Evolutionary conservation across 2,329 filamentous ascomycete genomes (phyloP), one percentile per base, ranked within the genome.

Genomic region (Aspergillus ustus): DNA sequence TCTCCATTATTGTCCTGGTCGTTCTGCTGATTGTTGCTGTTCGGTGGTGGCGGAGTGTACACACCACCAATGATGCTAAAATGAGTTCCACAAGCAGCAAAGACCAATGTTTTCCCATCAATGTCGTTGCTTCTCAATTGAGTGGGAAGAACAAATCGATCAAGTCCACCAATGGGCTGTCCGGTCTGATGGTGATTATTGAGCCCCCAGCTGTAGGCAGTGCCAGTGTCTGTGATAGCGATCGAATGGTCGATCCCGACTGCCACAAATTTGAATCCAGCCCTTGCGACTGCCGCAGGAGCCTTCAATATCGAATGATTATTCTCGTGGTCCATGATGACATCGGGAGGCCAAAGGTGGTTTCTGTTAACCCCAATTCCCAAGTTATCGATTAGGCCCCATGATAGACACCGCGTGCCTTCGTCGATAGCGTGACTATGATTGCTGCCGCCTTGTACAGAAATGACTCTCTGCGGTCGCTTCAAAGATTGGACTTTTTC

Each of bases 151-250:
- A 87, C 82, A 34, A 95, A 83, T 69, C 94, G 91, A 25, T 67
- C 65, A 6, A 57, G 22, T 56, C 44, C 25, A 25, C 4, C 4
- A 9, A 56, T 57, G 5, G 60, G 60, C n/a, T 67, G 65, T 19
- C 90, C 91, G 29, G 89, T 89, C 79, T 95, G 89, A 64, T 87
- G 89, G 75, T 90, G 93, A 76, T 89, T 91, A 82, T 95, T 94
- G 22, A 92, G 82, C 22, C 91, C 91, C 91, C 91, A 95, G 1
- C 87, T 85, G 77, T 87, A 93, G 28, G 92, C 87, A 17, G 83
- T 79, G 19, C 87, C 87, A 25, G 87, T 83, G 63, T 85, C 85
- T 65, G 83, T 84, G 51, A 91, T 84, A 53, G 87, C 89, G 69
- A 95, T 92, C 69, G 87, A 89, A 79, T 94, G 91, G 76, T 93